Evolutionary conservation across 192 early-diverging fungal species (phyloP).

Genomic region (Helicostylum pulchrum): DNA sequence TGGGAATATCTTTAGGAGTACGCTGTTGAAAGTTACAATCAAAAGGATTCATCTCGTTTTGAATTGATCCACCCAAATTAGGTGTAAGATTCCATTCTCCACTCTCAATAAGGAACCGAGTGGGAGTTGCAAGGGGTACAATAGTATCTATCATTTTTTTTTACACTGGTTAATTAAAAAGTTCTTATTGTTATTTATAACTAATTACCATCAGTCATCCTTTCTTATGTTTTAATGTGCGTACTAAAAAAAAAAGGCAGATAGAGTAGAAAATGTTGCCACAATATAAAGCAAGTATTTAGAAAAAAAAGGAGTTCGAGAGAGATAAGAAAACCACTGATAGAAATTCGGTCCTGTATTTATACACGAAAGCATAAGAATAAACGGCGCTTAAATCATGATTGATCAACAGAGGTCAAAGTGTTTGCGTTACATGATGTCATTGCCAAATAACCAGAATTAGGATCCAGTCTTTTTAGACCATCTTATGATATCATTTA

Average conservation of each 20-base stretch:
- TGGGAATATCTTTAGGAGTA: not conserved
- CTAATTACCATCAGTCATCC: constrained; percentile 15
- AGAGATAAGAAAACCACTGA: no score
- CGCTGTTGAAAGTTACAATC: constrained; percentile 20
- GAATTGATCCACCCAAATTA: constrained; percentile 6
- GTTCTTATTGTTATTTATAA: not conserved
- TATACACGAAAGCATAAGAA: no score
- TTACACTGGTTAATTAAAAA: not conserved
- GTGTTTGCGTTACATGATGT: no score
- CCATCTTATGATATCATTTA: no score
- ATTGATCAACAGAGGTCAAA: no score
- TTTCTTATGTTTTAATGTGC: not conserved
- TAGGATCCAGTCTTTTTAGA: no score
- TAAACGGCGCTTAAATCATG: no score
- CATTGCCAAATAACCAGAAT: no score
- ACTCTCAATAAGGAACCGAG: constrained; percentile 30
- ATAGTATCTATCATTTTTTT: not conserved
- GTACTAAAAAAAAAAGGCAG: not conserved
- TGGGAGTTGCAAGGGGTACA: constrained; percentile 22
- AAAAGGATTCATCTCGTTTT: constrained; percentile 29
- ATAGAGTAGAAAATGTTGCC: not conserved
- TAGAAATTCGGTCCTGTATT: no score
- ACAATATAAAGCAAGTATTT: no score
- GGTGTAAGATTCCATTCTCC: constrained; percentile 33
- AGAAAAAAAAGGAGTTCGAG: no score